Evolutionary conservation across 2,329 filamentous ascomycete species (phyloP).

Genomic region (Rutstroemia sp.): DNA sequence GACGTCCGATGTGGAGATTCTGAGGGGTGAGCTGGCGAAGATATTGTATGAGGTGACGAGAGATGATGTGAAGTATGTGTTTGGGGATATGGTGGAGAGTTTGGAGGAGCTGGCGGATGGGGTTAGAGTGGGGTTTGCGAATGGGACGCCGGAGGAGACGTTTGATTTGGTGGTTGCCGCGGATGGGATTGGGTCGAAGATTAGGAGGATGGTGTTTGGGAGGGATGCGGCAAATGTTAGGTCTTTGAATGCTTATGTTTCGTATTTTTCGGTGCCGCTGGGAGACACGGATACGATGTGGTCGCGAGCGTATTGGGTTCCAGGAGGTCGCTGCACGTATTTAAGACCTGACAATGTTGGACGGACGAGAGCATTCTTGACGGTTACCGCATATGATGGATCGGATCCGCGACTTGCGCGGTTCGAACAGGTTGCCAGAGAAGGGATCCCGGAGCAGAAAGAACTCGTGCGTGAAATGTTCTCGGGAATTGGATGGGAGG

Average conservation of each 20-base stretch:
- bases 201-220: slow-evolving; percentile 31
- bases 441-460: neutral
- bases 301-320: no score
- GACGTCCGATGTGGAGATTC: slow-evolving; percentile 39
- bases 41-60: slow-evolving; percentile 34
- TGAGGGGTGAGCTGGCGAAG: slow-evolving; percentile 35
- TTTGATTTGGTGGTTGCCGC: slow-evolving; percentile 42
- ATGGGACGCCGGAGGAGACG: slow-evolving; percentile 25
- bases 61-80: slow-evolving; percentile 26
- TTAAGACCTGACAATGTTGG: no score
- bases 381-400: no score
- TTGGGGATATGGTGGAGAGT: slow-evolving; percentile 36
- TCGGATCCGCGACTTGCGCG: no score
- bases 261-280: no score
- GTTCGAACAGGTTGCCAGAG: slow-evolving; percentile 29
- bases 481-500: slow-evolving; percentile 36
- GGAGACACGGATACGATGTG: no score
- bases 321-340: no score
- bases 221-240: slow-evolving; percentile 34
- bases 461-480: slow-evolving; percentile 20
- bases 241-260: no score
- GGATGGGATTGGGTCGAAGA: slow-evolving; percentile 40
- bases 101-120: slow-evolving; percentile 27
- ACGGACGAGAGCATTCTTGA: no score
- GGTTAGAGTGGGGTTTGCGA: slow-evolving; percentile 36